Base-by-base conservation (phyloP, 805 yeast species). In the Tetrapisispora pingtungensis region DNA sequence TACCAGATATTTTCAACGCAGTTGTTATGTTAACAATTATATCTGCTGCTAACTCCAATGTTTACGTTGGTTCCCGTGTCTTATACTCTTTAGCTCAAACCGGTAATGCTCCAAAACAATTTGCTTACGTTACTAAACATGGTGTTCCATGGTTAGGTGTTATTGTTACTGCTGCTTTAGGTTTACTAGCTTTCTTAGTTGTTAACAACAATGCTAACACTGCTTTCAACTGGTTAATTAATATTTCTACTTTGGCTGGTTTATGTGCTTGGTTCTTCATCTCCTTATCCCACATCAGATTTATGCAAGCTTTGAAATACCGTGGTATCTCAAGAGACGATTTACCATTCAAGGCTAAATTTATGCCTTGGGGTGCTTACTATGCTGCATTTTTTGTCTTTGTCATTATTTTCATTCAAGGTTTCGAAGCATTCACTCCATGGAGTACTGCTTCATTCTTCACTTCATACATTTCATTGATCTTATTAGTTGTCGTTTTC, bases 1-100 rank as follows among this genome's bases (percentile, higher is more conserved):
- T 83, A 48, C 86, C 88, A 40, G 72, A 76, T 55, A 78, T 83
- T 46, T 79, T 83, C 64, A 83, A 83, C 59, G 89, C 83, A 14
- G 78, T 82, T 38, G 79, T 83, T 46, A 61, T 82, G 50, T 54
- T 73, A 33, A 79, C 89, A 10, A 74, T 82, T 46, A 68, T 81
- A 42, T 81, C 89, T 18, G 89, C 90, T 31, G 90, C 82, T 53
- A 83, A 83, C 66, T 81, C 88, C 14, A 81, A 80, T 57, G 74
- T 83, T 27, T 82, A 82, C 63, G 77, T 80, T 53, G 81, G 86
- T 35, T 81, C 89, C 6, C 71, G 93, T 65, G 72, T 80, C 30
- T 62, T 83, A 33, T 82, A 75, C 57, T 73, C 81, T 7, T 68
- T 83, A 57, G 83, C 84, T 14, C 69, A 69, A 55, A 71, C 74